A percentile compares a stretch with the other conserved stretches of the same genome.
These are phyloP conservation scores for Mycena crocata DNA, from an alignment of 768 basidiomycete genomes.

Conservation along the genomic window DNA sequence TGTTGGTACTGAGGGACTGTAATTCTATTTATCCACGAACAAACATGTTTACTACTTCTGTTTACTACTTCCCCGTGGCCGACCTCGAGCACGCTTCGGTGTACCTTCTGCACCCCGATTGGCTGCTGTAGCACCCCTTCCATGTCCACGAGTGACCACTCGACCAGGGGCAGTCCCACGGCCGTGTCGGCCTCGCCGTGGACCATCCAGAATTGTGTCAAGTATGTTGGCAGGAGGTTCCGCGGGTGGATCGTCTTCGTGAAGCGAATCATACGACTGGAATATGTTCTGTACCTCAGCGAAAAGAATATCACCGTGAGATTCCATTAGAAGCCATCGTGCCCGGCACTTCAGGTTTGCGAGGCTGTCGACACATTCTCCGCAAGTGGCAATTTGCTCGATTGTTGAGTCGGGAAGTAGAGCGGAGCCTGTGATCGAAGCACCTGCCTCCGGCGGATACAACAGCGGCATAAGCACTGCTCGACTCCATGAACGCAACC, in stretches of 20 bases:
- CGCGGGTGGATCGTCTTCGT: background rate
- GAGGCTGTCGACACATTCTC: slow-evolving; percentile 13
- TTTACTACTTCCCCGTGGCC: background rate
- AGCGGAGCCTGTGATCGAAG: slow-evolving; percentile 9
- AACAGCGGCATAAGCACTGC: background rate
- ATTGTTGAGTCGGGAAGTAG: slow-evolving; percentile 20
- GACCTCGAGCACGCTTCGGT: background rate
- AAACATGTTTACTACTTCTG: background rate
- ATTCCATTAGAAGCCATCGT: slow-evolving; percentile 7
- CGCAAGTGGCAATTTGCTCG: slow-evolving; percentile 19
- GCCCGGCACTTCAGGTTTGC: slow-evolving; percentile 2
- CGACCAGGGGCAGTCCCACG: background rate
- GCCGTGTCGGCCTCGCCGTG: background rate
- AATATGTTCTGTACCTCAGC: background rate
- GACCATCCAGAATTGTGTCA: background rate
- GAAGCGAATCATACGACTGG: background rate
- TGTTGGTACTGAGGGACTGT: slow-evolving; percentile 5
- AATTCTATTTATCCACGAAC: background rate
- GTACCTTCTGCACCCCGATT: background rate
- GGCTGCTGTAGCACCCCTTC: too few relatives aligned
- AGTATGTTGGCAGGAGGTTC: background rate
- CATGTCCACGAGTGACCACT: background rate
- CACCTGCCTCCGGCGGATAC: slow-evolving; percentile 18
- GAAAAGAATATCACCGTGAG: background rate
- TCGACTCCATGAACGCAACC: slow-evolving; percentile 17